Conservation (phyloP, 2,329 filamentous ascomycete genomes). For the Cercospora sp. region DNA sequence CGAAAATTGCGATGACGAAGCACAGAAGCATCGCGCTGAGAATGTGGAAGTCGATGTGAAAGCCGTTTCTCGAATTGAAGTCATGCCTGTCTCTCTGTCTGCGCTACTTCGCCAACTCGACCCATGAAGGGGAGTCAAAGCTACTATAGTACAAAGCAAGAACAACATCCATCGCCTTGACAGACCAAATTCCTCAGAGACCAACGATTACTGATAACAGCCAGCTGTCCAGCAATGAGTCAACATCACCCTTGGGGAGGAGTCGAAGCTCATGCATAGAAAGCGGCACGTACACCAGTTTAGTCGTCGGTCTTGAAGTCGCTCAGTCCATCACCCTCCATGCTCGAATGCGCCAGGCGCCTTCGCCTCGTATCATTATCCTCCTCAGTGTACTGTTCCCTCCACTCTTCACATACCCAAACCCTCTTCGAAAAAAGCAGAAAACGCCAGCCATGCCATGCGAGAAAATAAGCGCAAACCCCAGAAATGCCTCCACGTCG, state of each 20-base stretch:
- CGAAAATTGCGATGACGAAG: background rate
- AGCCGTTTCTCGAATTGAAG: background rate
- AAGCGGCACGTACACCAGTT: background rate
- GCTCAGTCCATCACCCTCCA: background rate
- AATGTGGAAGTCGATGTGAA: background rate
- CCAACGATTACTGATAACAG: background rate
- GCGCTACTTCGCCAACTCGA: conserved; percentile 3
- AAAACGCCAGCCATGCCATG: background rate
- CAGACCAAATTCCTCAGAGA: background rate
- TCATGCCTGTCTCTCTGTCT: background rate
- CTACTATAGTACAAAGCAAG: background rate
- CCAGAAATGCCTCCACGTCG: background rate
- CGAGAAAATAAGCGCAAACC: background rate
- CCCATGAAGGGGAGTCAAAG: conserved; percentile 11
- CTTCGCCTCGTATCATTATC: background rate
- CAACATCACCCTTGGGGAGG: conserved; percentile 4
- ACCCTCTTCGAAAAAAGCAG: background rate
- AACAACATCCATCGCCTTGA: background rate
- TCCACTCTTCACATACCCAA: background rate
- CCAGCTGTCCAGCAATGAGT: background rate
- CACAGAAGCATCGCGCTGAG: no score
- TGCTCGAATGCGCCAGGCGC: background rate
- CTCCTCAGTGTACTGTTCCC: background rate
- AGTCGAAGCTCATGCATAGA: conserved; percentile 2
- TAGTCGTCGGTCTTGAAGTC: background rate